A percentile compares a stretch with the other conserved stretches of the same genome.
Conservation (phyloP, 228 moss, liverwort and hornwort species). For the Sphagnum magellanicum region DNA sequence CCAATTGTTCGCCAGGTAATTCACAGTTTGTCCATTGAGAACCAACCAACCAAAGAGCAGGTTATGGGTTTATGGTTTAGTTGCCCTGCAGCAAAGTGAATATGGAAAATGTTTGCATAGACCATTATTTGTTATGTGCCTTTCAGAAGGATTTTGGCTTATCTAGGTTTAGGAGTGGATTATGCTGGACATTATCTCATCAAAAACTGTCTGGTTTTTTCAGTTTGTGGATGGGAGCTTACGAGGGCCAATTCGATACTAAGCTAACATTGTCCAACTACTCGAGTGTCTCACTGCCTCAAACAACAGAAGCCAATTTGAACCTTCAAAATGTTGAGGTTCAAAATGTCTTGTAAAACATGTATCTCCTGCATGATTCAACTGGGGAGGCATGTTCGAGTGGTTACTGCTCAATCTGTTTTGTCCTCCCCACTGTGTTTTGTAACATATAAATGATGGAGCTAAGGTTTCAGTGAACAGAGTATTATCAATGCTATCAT, state of each 20-base stretch:
- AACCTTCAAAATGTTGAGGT: too few relatives aligned
- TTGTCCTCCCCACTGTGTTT: too few relatives aligned
- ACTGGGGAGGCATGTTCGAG: too few relatives aligned
- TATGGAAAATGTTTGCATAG: not conserved
- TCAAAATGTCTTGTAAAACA: too few relatives aligned
- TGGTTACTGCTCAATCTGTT: too few relatives aligned
- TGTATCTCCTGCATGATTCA: too few relatives aligned
- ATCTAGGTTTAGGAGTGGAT: not conserved
- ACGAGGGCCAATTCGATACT: slow-evolving; percentile 84
- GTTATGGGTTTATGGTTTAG: not conserved
- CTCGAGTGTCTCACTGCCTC: too few relatives aligned
- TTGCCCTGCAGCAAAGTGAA: not conserved
- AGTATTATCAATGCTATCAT: too few relatives aligned
- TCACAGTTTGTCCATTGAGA: not conserved
- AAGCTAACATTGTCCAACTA: not conserved
- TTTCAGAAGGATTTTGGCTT: not conserved
- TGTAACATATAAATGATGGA: too few relatives aligned
- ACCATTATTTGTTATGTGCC: too few relatives aligned
- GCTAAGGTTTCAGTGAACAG: too few relatives aligned
- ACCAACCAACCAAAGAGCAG: not conserved
- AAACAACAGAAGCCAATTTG: too few relatives aligned
- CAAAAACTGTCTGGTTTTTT: not conserved
- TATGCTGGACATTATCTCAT: not conserved
- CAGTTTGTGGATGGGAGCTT: slow-evolving; percentile 95
- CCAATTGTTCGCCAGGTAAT: slow-evolving; percentile 91